These are phyloP conservation scores for Salmacisia buchloeana DNA, from an alignment of 1,284 basidiomycete species.

Conservation along the genomic window DNA sequence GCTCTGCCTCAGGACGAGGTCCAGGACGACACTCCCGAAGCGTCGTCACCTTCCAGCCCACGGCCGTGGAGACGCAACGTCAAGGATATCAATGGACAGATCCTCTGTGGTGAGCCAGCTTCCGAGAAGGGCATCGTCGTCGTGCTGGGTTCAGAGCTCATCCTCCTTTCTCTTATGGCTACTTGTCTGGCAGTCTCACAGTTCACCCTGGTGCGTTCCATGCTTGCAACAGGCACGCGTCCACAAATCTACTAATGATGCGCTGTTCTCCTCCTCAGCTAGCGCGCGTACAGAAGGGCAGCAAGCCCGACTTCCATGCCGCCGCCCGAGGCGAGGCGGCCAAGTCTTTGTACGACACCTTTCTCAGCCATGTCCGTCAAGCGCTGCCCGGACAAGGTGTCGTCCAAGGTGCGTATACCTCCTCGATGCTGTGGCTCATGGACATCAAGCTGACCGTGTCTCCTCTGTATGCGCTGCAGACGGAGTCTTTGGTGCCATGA, in stretches of 20 bases:
- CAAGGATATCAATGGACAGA: conserved; percentile 37
- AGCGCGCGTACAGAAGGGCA: conserved; percentile 41
- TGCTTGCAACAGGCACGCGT: neutral
- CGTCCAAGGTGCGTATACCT: conserved; percentile 25
- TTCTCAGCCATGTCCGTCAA: conserved; percentile 29
- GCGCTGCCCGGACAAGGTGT: neutral
- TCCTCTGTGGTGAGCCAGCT: conserved; percentile 31
- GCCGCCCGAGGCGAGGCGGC: conserved; percentile 36
- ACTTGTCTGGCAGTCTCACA: conserved; percentile 31
- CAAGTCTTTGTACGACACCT: conserved; percentile 30
- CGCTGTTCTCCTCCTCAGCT: conserved; percentile 11
- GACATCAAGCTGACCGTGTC: neutral
- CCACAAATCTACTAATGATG: neutral
- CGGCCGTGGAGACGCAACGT: conserved; percentile 40
- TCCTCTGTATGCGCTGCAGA: conserved; percentile 13
- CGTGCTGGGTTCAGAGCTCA: neutral
- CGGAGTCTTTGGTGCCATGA: conserved; percentile 47
- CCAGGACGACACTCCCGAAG: neutral
- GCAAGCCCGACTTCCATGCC: conserved; percentile 46
- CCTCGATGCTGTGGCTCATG: conserved; percentile 23
- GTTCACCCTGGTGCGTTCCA: conserved; percentile 33
- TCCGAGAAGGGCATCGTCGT: neutral
- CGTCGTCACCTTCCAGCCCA: neutral
- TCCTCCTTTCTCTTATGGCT: neutral
- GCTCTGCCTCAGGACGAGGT: neutral